Percentiles rank a stretch among this genome's conserved stretches.
phyloP scores from a whole-genome alignment of 441 rosid species.

The Gossypium gossypioides region DNA sequence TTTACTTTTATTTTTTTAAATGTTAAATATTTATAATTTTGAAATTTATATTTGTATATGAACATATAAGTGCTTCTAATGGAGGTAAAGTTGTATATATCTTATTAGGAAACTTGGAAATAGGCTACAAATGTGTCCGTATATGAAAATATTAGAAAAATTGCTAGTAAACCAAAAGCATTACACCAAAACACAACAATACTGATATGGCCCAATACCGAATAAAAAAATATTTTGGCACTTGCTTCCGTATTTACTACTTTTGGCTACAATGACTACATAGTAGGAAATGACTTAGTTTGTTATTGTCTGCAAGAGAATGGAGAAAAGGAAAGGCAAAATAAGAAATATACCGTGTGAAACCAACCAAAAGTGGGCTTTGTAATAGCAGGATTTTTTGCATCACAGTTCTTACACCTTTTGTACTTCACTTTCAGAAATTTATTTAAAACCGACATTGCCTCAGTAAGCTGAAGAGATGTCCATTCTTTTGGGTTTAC shows the following conservation, averaged over 20 bases:
- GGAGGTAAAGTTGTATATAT: background rate
- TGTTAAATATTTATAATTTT: background rate
- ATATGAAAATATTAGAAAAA: background rate
- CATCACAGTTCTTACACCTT: constrained; percentile 45
- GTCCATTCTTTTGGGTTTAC: constrained; percentile 53
- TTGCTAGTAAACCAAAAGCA: background rate
- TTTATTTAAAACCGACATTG: constrained; percentile 41
- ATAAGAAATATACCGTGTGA: constrained; percentile 46
- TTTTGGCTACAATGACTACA: background rate
- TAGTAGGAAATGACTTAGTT: background rate
- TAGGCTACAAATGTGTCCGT: background rate
- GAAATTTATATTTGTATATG: background rate
- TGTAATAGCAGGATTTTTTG: constrained; percentile 34
- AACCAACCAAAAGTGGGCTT: constrained; percentile 88
- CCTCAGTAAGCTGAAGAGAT: constrained; percentile 76
- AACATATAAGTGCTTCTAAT: background rate
- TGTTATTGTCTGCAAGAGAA: background rate
- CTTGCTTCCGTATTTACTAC: background rate
- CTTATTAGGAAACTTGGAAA: background rate
- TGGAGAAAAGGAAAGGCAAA: background rate
- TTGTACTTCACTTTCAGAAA: constrained; percentile 40
- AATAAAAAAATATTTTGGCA: background rate
- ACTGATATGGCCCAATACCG: background rate
- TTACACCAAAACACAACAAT: background rate
- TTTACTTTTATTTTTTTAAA: background rate